Conservation (phyloP, 176 grass and related monocot genomes). For the Leersia perrieri region DNA sequence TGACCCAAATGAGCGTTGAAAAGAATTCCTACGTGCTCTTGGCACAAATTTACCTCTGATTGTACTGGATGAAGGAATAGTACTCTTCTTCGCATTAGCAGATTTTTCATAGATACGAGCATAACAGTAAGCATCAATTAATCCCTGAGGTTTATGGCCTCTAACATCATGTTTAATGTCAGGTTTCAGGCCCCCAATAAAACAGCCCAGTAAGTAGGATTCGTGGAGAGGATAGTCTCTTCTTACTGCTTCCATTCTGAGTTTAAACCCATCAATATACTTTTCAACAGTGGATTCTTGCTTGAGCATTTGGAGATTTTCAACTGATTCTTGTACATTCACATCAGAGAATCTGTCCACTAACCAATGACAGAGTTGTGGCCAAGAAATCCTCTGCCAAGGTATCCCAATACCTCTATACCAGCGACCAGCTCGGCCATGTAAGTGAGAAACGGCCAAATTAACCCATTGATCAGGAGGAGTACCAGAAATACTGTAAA, state of each 20-base stretch:
- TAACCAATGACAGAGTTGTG: not conserved
- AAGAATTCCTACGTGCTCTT: too few relatives aligned
- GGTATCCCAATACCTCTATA: not conserved
- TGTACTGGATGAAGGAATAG: too few relatives aligned
- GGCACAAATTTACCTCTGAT: too few relatives aligned
- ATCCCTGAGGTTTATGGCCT: not conserved
- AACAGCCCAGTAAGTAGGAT: not conserved
- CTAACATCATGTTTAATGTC: not conserved
- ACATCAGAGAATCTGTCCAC: not conserved
- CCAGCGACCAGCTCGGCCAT: not conserved
- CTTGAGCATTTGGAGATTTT: not conserved
- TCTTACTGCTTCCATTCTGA: too few relatives aligned
- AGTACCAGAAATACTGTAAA: too few relatives aligned
- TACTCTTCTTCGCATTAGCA: not conserved
- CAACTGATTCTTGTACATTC: not conserved
- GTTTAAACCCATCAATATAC: not conserved
- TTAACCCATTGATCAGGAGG: not conserved
- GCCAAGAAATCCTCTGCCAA: too few relatives aligned
- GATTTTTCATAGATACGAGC: not conserved
- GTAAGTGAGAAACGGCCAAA: too few relatives aligned
- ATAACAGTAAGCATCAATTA: not conserved
- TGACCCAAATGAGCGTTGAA: too few relatives aligned
- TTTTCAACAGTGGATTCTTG: not conserved
- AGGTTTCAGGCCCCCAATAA: not conserved
- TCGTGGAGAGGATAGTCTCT: not conserved